phyloP scores from a whole-genome alignment of 2,329 filamentous ascomycete species.

The Stagonosporopsis cucurbitacearum region DNA sequence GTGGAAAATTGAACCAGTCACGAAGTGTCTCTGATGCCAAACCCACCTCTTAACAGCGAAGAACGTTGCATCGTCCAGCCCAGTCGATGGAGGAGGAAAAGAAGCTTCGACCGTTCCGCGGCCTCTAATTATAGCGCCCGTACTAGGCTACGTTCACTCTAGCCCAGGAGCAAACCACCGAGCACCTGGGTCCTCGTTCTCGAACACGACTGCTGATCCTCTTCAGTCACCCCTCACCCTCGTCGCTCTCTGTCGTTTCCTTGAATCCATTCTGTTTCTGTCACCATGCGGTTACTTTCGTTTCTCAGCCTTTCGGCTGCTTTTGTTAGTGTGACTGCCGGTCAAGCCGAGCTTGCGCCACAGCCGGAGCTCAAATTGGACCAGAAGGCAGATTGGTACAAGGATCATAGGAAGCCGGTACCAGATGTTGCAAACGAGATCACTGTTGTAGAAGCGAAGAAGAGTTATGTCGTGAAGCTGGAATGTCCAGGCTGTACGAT shows the following conservation, averaged over 20 bases:
- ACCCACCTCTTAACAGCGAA: background rate
- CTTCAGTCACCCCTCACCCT: constrained; percentile 6
- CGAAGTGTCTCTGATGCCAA: background rate
- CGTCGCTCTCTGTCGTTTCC: constrained; percentile 16
- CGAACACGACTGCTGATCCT: constrained; percentile 6
- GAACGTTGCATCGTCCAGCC: background rate
- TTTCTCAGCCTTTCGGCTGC: constrained; percentile 16
- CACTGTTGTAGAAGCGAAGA: constrained; percentile 27
- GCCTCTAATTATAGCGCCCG: constrained; percentile 1
- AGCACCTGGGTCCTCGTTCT: constrained; percentile 2
- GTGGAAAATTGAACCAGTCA: background rate
- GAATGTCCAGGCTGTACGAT: constrained; percentile 39
- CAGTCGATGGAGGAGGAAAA: background rate
- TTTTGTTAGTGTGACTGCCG: constrained; percentile 13
- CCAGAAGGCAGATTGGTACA: constrained; percentile 22
- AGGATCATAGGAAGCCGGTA: background rate
- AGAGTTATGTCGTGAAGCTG: constrained; percentile 38
- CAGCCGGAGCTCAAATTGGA: constrained; percentile 19
- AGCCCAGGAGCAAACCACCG: constrained; percentile 9
- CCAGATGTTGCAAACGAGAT: constrained; percentile 21
- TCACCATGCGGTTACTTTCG: constrained; percentile 25
- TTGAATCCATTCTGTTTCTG: constrained; percentile 10
- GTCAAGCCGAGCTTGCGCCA: constrained; percentile 1
- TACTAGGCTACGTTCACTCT: background rate
- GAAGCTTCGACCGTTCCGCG: background rate